Conservation (phyloP, 768 basidiomycete species). For the Macrocybe gigantea region DNA sequence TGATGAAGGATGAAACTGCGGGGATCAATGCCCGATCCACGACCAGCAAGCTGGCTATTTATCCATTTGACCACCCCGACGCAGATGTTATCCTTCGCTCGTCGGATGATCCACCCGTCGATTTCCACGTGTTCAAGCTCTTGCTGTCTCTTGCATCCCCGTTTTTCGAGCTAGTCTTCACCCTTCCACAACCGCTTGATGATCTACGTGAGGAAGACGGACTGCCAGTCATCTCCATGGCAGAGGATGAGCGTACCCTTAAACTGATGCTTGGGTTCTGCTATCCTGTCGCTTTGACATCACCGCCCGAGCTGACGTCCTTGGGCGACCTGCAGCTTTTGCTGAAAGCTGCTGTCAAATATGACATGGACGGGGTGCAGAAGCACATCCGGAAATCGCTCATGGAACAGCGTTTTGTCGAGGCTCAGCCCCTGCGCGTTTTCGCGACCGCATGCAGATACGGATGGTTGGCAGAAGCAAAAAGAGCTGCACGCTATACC, state of each 20-base stretch:
- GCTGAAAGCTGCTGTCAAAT: constrained; percentile 42
- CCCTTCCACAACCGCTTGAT: constrained; percentile 38
- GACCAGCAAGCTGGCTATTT: no score
- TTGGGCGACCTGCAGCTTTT: constrained; percentile 35
- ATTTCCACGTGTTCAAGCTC: constrained; percentile 50
- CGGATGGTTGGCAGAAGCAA: constrained; percentile 27
- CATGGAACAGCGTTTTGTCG: constrained; percentile 26
- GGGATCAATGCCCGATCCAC: no score
- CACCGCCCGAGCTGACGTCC: constrained; percentile 23
- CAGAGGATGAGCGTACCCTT: constrained; percentile 38
- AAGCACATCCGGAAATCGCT: constrained; percentile 23
- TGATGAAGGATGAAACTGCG: no score
- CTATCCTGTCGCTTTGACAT: constrained; percentile 38
- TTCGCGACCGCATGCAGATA: constrained; percentile 38
- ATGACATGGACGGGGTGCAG: constrained; percentile 42
- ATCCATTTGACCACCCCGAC: constrained; percentile 42
- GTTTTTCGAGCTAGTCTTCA: constrained; percentile 52
- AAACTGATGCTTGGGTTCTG: constrained; percentile 38
- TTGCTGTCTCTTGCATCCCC: constrained; percentile 52
- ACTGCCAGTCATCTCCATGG: constrained; percentile 39
- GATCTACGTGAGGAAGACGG: constrained; percentile 20
- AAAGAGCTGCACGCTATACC: constrained; percentile 26
- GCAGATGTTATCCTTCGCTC: constrained; percentile 53
- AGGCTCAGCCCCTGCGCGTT: constrained; percentile 31
- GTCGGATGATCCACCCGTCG: constrained; percentile 37